phyloP scores from a whole-genome alignment of 2,329 filamentous ascomycete species.

The Claviceps africana region DNA sequence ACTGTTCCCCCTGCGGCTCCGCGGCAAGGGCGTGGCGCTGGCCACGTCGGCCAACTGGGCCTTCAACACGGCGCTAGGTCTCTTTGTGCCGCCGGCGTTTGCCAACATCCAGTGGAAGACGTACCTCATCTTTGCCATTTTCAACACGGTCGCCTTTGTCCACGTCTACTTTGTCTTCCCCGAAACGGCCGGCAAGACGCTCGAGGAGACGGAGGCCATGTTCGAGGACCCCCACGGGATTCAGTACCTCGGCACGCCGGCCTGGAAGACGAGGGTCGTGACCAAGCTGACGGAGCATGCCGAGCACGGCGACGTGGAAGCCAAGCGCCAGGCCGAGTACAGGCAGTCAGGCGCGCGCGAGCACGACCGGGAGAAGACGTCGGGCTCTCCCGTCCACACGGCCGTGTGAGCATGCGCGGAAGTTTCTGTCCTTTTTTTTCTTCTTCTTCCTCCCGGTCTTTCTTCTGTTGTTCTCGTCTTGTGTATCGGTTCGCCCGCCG shows the following conservation, averaged over 20 bases:
- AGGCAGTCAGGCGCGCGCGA: constrained; percentile 10
- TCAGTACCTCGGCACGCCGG: constrained; percentile 17
- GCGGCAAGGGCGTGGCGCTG: constrained; percentile 39
- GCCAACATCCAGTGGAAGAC: constrained; percentile 33
- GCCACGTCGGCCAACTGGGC: constrained; percentile 31
- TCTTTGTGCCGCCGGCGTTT: constrained; percentile 24
- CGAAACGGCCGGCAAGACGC: constrained; percentile 39
- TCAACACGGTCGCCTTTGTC: constrained; percentile 34
- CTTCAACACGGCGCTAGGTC: constrained; percentile 26
- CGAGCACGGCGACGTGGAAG: constrained; percentile 16
- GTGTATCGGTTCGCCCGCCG: too few relatives aligned
- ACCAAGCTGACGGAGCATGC: constrained; percentile 10
- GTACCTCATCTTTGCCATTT: constrained; percentile 39
- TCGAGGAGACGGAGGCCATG: constrained; percentile 38
- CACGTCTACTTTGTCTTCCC: constrained; percentile 43
- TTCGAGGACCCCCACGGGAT: constrained; percentile 23
- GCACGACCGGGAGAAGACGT: constrained; percentile 6
- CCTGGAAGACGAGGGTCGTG: constrained; percentile 18
- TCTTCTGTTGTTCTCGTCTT: too few relatives aligned
- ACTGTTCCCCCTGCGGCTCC: constrained; percentile 31
- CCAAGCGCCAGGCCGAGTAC: constrained; percentile 10
- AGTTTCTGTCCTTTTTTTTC: too few relatives aligned
- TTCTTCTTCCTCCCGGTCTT: too few relatives aligned
- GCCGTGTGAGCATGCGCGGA: not conserved
- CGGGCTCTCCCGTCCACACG: not conserved